Evolutionary conservation across 176 grass and related monocot genomes (phyloP).

Genomic region (Canna indica): DNA sequence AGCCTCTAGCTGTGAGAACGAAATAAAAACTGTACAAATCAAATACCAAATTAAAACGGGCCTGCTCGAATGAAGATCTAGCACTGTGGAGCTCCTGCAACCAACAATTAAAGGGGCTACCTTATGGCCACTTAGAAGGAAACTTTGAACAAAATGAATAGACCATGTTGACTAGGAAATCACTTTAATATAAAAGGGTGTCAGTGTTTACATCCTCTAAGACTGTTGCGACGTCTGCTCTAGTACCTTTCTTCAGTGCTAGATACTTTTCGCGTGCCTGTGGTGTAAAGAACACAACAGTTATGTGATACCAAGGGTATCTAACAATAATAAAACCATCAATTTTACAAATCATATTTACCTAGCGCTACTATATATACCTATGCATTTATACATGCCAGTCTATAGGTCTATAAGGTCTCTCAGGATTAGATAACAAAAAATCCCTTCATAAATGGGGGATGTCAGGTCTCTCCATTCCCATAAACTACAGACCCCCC

Average conservation of each 20-base stretch:
- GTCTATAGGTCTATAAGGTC: too few relatives aligned
- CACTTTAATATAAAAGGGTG: background rate
- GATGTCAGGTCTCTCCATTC: too few relatives aligned
- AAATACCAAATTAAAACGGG: slow-evolving; percentile 77
- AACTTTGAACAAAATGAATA: background rate
- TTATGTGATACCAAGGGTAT: background rate
- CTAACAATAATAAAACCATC: too few relatives aligned
- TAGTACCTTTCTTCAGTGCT: slow-evolving; percentile 89
- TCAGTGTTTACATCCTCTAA: slow-evolving; percentile 63
- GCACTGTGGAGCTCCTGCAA: slow-evolving; percentile 77
- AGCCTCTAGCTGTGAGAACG: background rate
- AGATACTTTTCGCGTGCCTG: slow-evolving; percentile 84
- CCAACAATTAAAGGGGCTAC: background rate
- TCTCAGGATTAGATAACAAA: too few relatives aligned
- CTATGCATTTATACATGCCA: too few relatives aligned
- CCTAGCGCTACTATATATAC: too few relatives aligned
- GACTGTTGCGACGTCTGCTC: slow-evolving; percentile 56
- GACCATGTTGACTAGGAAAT: background rate
- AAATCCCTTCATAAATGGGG: too few relatives aligned
- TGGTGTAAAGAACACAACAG: background rate
- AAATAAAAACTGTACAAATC: background rate
- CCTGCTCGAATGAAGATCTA: slow-evolving; percentile 96
- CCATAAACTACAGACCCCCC: too few relatives aligned
- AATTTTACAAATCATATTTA: too few relatives aligned
- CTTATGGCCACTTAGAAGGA: background rate